Conservation (phyloP, 306 rosid genomes). For the Quercus gilva region DNA sequence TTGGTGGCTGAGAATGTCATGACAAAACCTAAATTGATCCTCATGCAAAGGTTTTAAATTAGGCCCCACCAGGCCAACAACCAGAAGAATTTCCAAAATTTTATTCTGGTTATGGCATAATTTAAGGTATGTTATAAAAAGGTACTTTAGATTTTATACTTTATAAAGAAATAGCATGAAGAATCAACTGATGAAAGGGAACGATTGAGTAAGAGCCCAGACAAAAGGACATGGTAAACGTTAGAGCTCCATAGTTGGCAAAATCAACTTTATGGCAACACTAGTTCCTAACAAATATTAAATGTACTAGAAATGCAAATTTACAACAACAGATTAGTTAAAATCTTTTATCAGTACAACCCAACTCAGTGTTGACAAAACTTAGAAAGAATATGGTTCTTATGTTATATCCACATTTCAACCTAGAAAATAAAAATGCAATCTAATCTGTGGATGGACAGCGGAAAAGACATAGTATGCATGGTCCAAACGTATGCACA, state of each 20-base stretch:
- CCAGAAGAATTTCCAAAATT: neutral
- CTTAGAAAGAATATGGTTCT: neutral
- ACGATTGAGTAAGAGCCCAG: neutral
- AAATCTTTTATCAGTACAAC: neutral
- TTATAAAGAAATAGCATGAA: neutral
- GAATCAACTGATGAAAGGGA: neutral
- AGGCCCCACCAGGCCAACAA: neutral
- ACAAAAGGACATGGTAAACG: neutral
- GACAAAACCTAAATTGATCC: neutral
- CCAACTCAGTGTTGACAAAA: neutral
- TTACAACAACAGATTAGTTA: neutral
- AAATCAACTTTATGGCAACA: neutral
- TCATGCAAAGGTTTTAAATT: neutral
- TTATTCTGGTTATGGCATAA: neutral
- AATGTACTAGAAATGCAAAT: neutral
- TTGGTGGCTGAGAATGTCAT: neutral
- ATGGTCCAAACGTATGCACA: neutral
- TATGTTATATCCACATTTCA: neutral
- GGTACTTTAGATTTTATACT: neutral
- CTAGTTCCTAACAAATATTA: neutral
- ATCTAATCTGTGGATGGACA: neutral
- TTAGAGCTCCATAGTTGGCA: neutral
- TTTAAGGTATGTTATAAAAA: neutral
- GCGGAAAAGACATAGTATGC: neutral
- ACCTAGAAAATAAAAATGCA: neutral